Base-by-base conservation (phyloP, 2,329 filamentous ascomycete species). In the Talaromyces funiculosus region DNA sequence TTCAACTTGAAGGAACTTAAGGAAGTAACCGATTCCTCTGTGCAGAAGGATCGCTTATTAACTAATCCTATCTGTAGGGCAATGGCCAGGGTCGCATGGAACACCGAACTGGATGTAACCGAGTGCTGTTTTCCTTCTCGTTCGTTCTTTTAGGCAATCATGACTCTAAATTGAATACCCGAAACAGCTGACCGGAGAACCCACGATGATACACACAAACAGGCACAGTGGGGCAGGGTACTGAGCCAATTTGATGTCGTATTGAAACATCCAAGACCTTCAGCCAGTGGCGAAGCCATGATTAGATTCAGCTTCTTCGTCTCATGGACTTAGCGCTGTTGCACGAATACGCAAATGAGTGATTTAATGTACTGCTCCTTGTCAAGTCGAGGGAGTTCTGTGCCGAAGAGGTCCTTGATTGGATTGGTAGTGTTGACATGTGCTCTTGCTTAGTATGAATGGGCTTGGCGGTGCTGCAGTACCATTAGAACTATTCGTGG, bases 141-240 rank as follows among this genome's bases (percentile, higher is more conserved):
- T 31, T 18, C 31, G 26, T 37, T 37, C 20, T 57, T 47, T 57
- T 37, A 49, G 56, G 43, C 33, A 51, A 58, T 59, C 47, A 14
- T 59, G 57, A 42, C 45, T 59, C 57, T 24, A 42, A 59, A 59
- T 20, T 26, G 35, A 42, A 31, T 58, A 45, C 60, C 60, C 55
- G 43, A 61, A 61, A 58, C 22, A 55, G 60, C 31, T 61, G 60
- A 61, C 60, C 60, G 60, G 60, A 33, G 53, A 56, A 18, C 33
- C 22, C 45, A 53, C 24, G 38, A 56, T 51, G 20, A 40, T 40
- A 54, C 24, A 14, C 8, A 35, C 31, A 10, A 47, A 29, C 43
- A n/a, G 14, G 29, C 42, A n/a, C 55, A 38, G 42, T 57, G 55
- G 53, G 29, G 58, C 43, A 26, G 22, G 42, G 42, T 14, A 26